A percentile compares a stretch with the other conserved stretches of the same genome.
Evolutionary conservation across 2,329 filamentous ascomycete genomes (phyloP).

Genomic region (Claviceps arundinis): DNA sequence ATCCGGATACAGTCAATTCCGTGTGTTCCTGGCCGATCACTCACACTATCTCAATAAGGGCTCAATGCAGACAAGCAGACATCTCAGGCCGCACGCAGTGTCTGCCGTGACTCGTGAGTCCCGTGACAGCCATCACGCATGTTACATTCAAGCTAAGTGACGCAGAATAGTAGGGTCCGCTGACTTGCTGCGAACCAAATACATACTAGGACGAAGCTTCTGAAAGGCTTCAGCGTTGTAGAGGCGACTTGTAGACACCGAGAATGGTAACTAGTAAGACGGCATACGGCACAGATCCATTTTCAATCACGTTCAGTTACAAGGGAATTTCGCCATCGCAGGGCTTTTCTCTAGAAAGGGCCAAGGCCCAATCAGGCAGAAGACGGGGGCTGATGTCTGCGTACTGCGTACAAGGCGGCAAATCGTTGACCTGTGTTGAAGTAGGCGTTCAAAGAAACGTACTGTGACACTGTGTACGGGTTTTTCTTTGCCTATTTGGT

Average conservation of each 20-base stretch:
- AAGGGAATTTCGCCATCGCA: constrained; percentile 31
- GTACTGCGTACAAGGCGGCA: no score
- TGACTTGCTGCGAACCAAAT: constrained; percentile 14
- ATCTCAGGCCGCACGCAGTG: no score
- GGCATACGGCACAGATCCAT: constrained; percentile 40
- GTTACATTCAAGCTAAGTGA: not conserved
- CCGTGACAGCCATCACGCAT: not conserved
- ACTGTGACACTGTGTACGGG: no score
- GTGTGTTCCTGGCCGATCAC: not conserved
- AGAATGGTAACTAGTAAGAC: constrained; percentile 45
- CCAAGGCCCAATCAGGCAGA: no score
- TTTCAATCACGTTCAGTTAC: constrained; percentile 32
- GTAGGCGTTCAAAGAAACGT: no score
- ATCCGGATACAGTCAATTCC: not conserved
- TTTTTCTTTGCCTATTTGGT: no score
- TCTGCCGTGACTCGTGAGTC: not conserved
- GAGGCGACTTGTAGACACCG: constrained; percentile 42
- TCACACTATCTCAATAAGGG: not conserved
- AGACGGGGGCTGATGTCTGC: no score
- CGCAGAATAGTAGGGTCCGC: not conserved
- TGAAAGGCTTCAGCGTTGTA: constrained; percentile 34
- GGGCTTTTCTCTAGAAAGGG: no score
- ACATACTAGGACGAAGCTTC: constrained; percentile 19
- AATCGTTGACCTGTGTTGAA: no score
- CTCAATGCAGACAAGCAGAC: not conserved